Evolutionary conservation across 768 basidiomycete genomes (phyloP).

Genomic region (Dictyophora rubrovolvata): DNA sequence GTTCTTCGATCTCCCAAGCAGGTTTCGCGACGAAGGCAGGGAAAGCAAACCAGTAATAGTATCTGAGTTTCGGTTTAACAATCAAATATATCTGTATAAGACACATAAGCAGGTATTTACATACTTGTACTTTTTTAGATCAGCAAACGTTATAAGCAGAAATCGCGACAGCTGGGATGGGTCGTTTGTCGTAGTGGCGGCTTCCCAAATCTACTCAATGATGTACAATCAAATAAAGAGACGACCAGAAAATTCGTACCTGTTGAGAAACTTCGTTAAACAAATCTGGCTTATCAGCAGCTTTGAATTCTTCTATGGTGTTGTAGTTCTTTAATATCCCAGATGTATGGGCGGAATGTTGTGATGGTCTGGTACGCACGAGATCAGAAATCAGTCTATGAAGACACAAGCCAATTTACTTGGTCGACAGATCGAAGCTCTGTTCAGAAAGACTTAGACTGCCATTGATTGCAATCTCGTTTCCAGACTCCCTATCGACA

Average conservation of each 20-base stretch:
- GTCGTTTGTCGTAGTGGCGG: constrained; percentile 41
- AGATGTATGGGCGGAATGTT: constrained; percentile 38
- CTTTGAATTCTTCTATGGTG: constrained; percentile 92
- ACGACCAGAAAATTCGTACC: constrained; percentile 31
- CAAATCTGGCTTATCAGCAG: constrained; percentile 77
- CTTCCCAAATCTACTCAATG: constrained; percentile 54
- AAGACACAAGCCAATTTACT: constrained; percentile 28
- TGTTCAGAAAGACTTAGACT: constrained; percentile 56
- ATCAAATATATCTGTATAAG: background rate
- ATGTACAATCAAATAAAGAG: background rate
- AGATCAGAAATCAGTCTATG: background rate
- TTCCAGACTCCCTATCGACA: constrained; percentile 66
- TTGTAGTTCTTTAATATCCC: constrained; percentile 92
- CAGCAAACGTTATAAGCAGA: constrained; percentile 87
- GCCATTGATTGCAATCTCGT: constrained; percentile 62
- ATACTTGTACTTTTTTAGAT: constrained; percentile 88
- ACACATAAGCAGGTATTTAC: background rate
- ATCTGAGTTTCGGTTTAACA: constrained; percentile 21
- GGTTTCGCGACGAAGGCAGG: constrained; percentile 87
- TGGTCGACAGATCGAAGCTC: constrained; percentile 41
- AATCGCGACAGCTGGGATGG: constrained; percentile 60
- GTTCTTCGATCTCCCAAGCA: constrained; percentile 69
- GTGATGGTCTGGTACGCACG: constrained; percentile 27
- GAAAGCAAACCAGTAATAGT: constrained; percentile 97
- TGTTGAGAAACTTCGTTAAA: constrained; percentile 65